Percentiles rank a stretch among this genome's conserved stretches.
These are phyloP conservation scores for Prinsepia uniflora DNA, from an alignment of 306 rosid genomes.

Conservation along the genomic window DNA sequence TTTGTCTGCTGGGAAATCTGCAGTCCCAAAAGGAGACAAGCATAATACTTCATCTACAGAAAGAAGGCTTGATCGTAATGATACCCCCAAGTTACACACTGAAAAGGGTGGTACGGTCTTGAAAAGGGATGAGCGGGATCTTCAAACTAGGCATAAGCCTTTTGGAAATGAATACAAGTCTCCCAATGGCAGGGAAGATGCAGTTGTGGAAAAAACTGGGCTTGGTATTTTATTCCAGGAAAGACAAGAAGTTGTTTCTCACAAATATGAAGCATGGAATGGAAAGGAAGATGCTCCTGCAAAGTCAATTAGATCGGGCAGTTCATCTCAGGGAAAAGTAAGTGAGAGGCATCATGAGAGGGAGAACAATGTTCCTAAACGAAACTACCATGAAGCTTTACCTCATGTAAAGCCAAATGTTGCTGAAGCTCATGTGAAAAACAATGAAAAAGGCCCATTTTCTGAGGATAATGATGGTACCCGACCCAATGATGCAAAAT, in stretches of 20 bases:
- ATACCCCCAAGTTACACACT: slow-evolving; percentile 34
- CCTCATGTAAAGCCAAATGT: slow-evolving; percentile 34
- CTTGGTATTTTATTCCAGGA: slow-evolving; percentile 32
- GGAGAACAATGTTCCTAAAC: slow-evolving; percentile 36
- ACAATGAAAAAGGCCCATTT: slow-evolving; percentile 36
- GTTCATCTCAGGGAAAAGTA: slow-evolving; percentile 54
- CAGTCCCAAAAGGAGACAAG: slow-evolving; percentile 41
- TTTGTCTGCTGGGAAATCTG: slow-evolving; percentile 33
- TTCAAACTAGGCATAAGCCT: slow-evolving; percentile 37
- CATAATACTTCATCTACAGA: slow-evolving; percentile 26
- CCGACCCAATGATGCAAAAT: slow-evolving; percentile 29
- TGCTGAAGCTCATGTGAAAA: slow-evolving; percentile 35
- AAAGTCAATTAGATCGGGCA: slow-evolving; percentile 36
- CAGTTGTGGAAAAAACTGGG: slow-evolving; percentile 34
- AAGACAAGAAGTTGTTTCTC: slow-evolving; percentile 38
- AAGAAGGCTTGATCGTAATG: slow-evolving; percentile 25
- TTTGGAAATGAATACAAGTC: slow-evolving; percentile 42
- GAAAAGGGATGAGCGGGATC: slow-evolving; percentile 36
- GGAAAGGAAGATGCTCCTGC: slow-evolving; percentile 36
- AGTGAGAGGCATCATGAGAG: slow-evolving; percentile 37
- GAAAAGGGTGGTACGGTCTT: slow-evolving; percentile 39
- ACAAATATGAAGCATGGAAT: slow-evolving; percentile 39
- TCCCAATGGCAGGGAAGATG: slow-evolving; percentile 35
- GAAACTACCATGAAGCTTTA: slow-evolving; percentile 36
- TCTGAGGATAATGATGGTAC: slow-evolving; percentile 33